Percentiles rank a stretch among this genome's conserved stretches.
These are phyloP conservation scores for Phytophthora chlamydospora DNA, from an alignment of 352 stramenopile genomes.

Conservation along the genomic window DNA sequence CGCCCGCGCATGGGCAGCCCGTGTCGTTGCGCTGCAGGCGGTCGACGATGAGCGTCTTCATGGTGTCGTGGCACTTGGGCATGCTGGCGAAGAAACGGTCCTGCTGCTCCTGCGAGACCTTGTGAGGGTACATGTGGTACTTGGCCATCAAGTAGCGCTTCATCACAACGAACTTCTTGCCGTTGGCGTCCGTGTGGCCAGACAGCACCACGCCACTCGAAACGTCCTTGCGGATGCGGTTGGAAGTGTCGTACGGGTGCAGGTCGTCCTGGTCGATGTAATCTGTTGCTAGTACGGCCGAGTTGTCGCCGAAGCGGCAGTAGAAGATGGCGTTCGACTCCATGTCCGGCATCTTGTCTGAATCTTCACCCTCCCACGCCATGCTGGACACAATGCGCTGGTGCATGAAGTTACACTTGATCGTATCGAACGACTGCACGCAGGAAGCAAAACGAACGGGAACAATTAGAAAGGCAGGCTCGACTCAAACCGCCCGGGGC, in stretches of 20 bases:
- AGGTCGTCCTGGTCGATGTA: slow-evolving; percentile 84
- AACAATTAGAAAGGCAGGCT: neutral
- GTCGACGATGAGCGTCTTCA: slow-evolving; percentile 66
- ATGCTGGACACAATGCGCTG: slow-evolving; percentile 81
- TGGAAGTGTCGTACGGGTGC: slow-evolving; percentile 71
- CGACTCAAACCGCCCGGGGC: neutral
- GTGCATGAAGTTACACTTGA: slow-evolving; percentile 85
- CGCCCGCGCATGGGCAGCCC: slow-evolving; percentile 22
- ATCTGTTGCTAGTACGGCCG: slow-evolving; percentile 67
- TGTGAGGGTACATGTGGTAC: slow-evolving; percentile 83
- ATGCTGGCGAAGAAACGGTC: slow-evolving; percentile 68
- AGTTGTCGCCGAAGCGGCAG: slow-evolving; percentile 66
- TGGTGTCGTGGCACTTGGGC: slow-evolving; percentile 63
- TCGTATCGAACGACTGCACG: slow-evolving; percentile 64
- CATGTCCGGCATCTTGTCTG: slow-evolving; percentile 60
- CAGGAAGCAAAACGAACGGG: slow-evolving; percentile 1
- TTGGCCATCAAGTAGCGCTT: slow-evolving; percentile 83
- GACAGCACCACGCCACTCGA: slow-evolving; percentile 76
- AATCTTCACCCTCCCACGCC: slow-evolving; percentile 57
- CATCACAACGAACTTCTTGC: slow-evolving; percentile 78
- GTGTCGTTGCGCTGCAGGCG: slow-evolving; percentile 43
- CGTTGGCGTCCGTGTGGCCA: slow-evolving; percentile 59
- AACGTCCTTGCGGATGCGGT: slow-evolving; percentile 80
- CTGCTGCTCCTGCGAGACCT: slow-evolving; percentile 64
- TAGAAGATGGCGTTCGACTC: slow-evolving; percentile 81